Percentiles rank a stretch among this genome's conserved stretches.
phyloP scores from a whole-genome alignment of 1,284 basidiomycete species.

The Tilletia walkeri region DNA sequence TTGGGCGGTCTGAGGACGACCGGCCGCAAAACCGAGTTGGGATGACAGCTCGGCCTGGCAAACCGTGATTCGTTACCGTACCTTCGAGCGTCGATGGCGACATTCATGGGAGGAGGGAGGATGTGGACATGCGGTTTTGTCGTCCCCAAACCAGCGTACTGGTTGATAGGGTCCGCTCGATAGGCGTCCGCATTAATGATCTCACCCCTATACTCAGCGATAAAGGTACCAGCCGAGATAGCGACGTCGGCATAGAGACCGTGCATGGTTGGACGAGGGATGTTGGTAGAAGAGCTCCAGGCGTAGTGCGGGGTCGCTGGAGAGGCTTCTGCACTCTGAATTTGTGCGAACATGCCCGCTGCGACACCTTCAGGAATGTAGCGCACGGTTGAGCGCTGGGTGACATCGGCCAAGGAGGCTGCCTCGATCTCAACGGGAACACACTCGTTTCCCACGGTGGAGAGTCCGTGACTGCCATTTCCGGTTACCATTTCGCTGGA shows the following conservation, averaged over 20 bases:
- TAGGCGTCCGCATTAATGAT: constrained; percentile 54
- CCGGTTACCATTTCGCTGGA: background rate
- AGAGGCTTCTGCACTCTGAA: constrained; percentile 34
- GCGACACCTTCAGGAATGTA: constrained; percentile 51
- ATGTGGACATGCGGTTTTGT: constrained; percentile 73
- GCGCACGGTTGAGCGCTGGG: constrained; percentile 40
- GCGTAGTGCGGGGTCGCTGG: constrained; percentile 42
- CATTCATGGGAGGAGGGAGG: constrained; percentile 73
- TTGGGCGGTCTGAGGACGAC: constrained; percentile 62
- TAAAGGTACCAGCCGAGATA: constrained; percentile 56
- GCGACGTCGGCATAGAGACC: constrained; percentile 56
- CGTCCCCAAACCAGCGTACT: constrained; percentile 61
- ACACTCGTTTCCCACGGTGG: constrained; percentile 43
- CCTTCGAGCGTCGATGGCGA: constrained; percentile 78
- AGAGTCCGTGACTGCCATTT: constrained; percentile 25
- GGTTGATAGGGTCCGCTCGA: constrained; percentile 60
- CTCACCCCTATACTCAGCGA: constrained; percentile 55
- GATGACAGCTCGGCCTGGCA: constrained; percentile 78
- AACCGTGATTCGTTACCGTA: constrained; percentile 75
- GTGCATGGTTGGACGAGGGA: constrained; percentile 57
- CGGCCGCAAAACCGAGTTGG: constrained; percentile 81
- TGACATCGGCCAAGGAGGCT: constrained; percentile 29
- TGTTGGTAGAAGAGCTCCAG: constrained; percentile 57
- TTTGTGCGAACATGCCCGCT: constrained; percentile 45
- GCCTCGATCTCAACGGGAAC: constrained; percentile 41